Percentiles rank a stretch among this genome's conserved stretches.
These are phyloP conservation scores for Staphylotrichum longicolle DNA, from an alignment of 495 filamentous ascomycete species.

Conservation along the genomic window DNA sequence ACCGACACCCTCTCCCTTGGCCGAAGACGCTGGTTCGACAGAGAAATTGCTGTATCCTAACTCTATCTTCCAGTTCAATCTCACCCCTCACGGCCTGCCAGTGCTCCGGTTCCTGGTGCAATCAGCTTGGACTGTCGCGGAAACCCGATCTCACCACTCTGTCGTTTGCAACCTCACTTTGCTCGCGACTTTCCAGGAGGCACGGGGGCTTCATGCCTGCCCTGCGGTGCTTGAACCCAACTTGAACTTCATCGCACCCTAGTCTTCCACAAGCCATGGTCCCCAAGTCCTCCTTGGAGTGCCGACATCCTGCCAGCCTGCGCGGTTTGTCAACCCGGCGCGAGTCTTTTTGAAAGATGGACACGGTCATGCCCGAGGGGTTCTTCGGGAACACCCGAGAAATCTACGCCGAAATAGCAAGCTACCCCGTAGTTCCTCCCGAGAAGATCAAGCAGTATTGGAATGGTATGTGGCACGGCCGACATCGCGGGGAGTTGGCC, in stretches of 20 bases:
- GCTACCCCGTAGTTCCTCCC: conserved; percentile 46
- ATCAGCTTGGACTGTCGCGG: too few relatives aligned
- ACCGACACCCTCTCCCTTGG: not conserved
- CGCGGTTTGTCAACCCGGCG: not conserved
- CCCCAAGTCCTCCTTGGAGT: not conserved
- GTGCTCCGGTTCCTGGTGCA: too few relatives aligned
- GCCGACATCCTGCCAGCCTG: conserved; percentile 3
- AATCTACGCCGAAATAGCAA: conserved; percentile 48
- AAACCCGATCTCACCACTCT: too few relatives aligned
- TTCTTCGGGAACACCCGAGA: conserved; percentile 47
- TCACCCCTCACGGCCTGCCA: too few relatives aligned
- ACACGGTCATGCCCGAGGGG: conserved; percentile 32
- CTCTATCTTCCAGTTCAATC: too few relatives aligned
- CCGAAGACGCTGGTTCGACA: too few relatives aligned
- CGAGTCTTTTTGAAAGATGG: conserved; percentile 15
- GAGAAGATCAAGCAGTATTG: conserved; percentile 51
- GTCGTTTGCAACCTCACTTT: too few relatives aligned
- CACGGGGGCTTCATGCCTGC: not conserved
- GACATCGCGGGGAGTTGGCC: not conserved
- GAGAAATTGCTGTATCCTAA: too few relatives aligned
- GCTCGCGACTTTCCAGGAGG: not conserved
- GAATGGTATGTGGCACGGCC: conserved; percentile 42
- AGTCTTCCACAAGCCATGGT: conserved; percentile 5
- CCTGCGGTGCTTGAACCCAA: not conserved
- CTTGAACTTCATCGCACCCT: not conserved